Evolutionary conservation across 306 rosid genomes (phyloP), one percentile per base, ranked within the genome.

Genomic region (Ormosia emarginata): DNA sequence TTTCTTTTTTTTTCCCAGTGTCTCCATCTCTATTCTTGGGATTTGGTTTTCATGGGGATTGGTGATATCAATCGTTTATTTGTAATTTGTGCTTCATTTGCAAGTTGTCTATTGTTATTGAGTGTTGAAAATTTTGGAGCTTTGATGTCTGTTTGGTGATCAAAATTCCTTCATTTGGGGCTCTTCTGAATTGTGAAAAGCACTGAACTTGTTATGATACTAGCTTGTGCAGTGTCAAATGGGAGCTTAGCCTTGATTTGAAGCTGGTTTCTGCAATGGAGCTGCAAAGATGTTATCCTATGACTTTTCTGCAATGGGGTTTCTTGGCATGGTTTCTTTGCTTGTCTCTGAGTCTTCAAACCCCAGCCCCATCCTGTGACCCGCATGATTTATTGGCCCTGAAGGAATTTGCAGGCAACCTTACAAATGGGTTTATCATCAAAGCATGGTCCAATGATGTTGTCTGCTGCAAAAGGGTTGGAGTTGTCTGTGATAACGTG

Each of bases 381-480:
- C 89, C 88, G 13, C 71, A 55, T 55, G 97, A 92, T 90, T 71
- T 86, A 49, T 56, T 67, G 79, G 93, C 94, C 6, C 75, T 92
- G 75, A 92, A 86, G 76, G 90, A 85, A 70, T 89, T 92, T 86
- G 92, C 91, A 46, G 86, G 89, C 33, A 86, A 82, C 67, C 95
- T 92, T 40, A 82, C 84, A 44, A 84, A 78, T 64, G 90, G 86
- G 71, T 83, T 83, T 63, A 74, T 86, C 65, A 34, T 82, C 53
- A 82, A 71, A 34, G 14, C 85, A 37, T 92, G 97, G 97, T 71
- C 88, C 15, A 77, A 82, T 78, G 89, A 84, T 63, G 62, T 79
- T 73, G 58, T 30, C 34, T 92, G 97, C 83, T 92, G 97, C 84
- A 81, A 71, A 7, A 90, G 97, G 97, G 66, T 58, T 59, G 97